These are phyloP conservation scores for Fusarium cyanostomum DNA, from an alignment of 2,329 filamentous ascomycete genomes.

Conservation along the genomic window DNA sequence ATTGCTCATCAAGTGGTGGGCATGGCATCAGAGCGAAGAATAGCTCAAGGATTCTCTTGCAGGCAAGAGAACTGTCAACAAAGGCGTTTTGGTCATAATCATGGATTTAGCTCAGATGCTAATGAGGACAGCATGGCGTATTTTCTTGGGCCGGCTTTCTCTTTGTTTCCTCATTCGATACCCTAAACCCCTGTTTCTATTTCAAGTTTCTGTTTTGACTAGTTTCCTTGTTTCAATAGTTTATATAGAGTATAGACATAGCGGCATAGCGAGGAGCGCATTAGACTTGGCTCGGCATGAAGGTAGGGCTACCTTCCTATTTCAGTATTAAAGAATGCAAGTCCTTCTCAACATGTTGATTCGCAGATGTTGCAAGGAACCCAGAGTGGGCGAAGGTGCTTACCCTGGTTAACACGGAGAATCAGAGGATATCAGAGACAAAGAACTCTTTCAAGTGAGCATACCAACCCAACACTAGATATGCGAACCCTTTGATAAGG, in stretches of 20 bases:
- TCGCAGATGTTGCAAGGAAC: not conserved
- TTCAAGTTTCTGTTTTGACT: not conserved
- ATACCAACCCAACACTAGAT: not conserved
- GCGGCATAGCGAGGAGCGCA: conserved; percentile 14
- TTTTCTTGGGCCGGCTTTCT: not conserved
- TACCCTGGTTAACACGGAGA: not conserved
- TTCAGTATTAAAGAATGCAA: conserved; percentile 8
- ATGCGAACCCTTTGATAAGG: not conserved
- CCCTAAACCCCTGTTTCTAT: not conserved
- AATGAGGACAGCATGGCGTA: not conserved
- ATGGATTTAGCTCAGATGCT: not conserved
- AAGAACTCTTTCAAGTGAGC: not conserved
- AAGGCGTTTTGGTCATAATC: conserved; percentile 8
- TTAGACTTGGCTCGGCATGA: conserved; percentile 16
- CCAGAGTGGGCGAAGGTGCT: not conserved
- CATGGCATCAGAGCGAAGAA: not conserved
- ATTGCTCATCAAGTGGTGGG: not conserved
- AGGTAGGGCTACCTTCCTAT: not conserved
- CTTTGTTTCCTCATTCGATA: conserved; percentile 3
- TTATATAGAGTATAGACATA: not conserved
- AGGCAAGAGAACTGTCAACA: conserved; percentile 5
- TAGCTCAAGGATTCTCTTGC: conserved; percentile 13
- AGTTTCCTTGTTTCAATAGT: conserved; percentile 2
- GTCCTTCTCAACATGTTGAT: not conserved
- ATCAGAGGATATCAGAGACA: not conserved